Evolutionary conservation across 305 asterid genomes (phyloP), one percentile per base, ranked within the genome.

Genomic region (Fraxinus paxiana): DNA sequence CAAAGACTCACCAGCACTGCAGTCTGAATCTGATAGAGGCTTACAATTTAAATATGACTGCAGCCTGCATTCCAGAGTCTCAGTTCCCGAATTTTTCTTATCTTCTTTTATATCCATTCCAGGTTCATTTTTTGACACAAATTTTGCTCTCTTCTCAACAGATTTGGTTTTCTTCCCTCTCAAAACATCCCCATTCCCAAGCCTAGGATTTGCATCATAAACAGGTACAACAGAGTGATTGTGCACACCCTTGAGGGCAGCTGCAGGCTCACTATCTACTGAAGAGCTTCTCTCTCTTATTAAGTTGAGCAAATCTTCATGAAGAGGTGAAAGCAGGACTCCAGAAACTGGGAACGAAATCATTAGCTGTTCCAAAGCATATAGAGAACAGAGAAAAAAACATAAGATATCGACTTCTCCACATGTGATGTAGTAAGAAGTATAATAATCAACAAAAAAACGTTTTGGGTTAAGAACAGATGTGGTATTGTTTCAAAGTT

Each of bases 271-370:
- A 59, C 83, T 83, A 38, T 82, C 79, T 70, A 80, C 69, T n/a
- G 85, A 83, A 83, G 17, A 31, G 35, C 86, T 87, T 70, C 76
- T 83, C 82, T 84, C 88, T 83, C 87, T 86, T 59, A 76, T 82
- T 83, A 92, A 81, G 86, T 87, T 90, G 76, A 89, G 79, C 85
- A 92, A 85, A 69, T 86, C 90, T 65, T 90, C 95, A 81, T 82
- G 85, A 30, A 95, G 97, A 83, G 99, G 99, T 74, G 99, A 92
- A 83, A 92, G 89, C 86, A 91, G 90, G 77, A 80, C 90, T 72
- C 87, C 86, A 75, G 87, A 56, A 75, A 84, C 87, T 28, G 92
- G 89, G 83, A 80, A 86, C 72, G 92, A 86, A 79, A 95, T 90
- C 97, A 94, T 90, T 79, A 86, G 89, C 98, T 96, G 93, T 76